Percentiles rank a stretch among this genome's conserved stretches.
These are phyloP conservation scores for Ilyonectria destructans DNA, from an alignment of 2,329 filamentous ascomycete genomes.

Conservation along the genomic window DNA sequence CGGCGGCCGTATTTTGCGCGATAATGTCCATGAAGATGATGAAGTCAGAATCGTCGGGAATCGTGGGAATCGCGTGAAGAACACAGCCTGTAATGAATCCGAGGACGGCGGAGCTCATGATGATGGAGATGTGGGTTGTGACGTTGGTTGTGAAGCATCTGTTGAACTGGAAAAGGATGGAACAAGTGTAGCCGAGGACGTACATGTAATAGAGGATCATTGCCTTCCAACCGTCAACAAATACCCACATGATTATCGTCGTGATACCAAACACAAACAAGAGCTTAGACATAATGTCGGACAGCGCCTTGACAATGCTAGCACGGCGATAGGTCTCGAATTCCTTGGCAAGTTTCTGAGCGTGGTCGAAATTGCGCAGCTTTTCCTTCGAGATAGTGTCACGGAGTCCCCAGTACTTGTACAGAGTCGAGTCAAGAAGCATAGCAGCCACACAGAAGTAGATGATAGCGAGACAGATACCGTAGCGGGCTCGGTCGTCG, in stretches of 20 bases:
- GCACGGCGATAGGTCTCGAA: slow-evolving; percentile 28
- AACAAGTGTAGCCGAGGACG: slow-evolving; percentile 26
- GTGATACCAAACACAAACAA: slow-evolving; percentile 32
- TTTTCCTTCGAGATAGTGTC: slow-evolving; percentile 34
- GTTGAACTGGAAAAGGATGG: slow-evolving; percentile 39
- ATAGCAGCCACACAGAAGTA: slow-evolving; percentile 41
- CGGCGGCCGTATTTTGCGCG: slow-evolving; percentile 29
- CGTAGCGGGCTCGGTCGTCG: slow-evolving; percentile 34
- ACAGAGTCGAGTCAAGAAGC: slow-evolving; percentile 35
- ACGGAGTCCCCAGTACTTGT: slow-evolving; percentile 38
- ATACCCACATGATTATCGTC: slow-evolving; percentile 30
- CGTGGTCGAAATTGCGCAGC: slow-evolving; percentile 30
- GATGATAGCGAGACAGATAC: slow-evolving; percentile 38
- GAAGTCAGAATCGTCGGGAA: no score
- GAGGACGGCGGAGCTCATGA: slow-evolving; percentile 31
- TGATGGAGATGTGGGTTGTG: slow-evolving; percentile 29
- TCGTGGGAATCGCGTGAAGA: slow-evolving; percentile 32
- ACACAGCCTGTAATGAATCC: slow-evolving; percentile 34
- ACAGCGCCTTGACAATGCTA: slow-evolving; percentile 31
- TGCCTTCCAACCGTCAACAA: slow-evolving; percentile 27
- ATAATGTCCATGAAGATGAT: slow-evolving; percentile 32
- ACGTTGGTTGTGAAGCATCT: slow-evolving; percentile 37
- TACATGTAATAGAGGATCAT: slow-evolving; percentile 34
- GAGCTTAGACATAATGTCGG: slow-evolving; percentile 29
- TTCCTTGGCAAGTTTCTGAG: slow-evolving; percentile 18